phyloP scores from a whole-genome alignment of 2,329 filamentous ascomycete genomes.

The Aspergillus brasiliensis region DNA sequence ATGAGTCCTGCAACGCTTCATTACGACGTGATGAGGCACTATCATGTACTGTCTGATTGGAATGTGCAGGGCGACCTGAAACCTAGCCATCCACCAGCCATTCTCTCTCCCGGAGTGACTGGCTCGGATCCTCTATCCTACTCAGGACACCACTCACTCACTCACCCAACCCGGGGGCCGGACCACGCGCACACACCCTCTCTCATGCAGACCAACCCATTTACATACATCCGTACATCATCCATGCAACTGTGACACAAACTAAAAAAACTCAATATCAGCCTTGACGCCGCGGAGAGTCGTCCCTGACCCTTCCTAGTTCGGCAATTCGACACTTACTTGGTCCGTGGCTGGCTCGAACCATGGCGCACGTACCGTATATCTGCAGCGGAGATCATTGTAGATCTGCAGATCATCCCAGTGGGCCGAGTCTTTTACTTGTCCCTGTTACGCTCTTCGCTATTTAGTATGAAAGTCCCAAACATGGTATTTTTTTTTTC shows the following conservation, averaged over 20 bases:
- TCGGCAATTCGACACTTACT: not conserved
- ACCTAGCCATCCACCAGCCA: constrained; percentile 1
- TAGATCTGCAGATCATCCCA: constrained; percentile 19
- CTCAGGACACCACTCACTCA: not conserved
- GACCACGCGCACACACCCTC: constrained; percentile 1
- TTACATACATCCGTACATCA: not conserved
- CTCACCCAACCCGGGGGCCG: not conserved
- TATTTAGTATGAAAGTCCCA: not conserved
- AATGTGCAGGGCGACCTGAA: constrained; percentile 6
- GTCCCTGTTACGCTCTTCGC: not conserved
- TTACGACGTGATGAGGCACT: not conserved
- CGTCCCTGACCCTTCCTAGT: not conserved
- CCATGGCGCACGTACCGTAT: constrained; percentile 11
- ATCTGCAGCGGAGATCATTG: constrained; percentile 19
- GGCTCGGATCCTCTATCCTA: not conserved
- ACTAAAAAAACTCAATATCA: not conserved
- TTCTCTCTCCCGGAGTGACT: too few relatives aligned
- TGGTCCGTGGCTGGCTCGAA: not conserved
- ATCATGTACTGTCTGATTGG: constrained; percentile 1
- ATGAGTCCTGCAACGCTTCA: not conserved
- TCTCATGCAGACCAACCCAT: not conserved
- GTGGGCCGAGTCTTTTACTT: not conserved
- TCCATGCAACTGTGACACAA: constrained; percentile 4
- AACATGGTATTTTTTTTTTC: too few relatives aligned
- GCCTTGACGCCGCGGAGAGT: not conserved